A percentile compares a stretch with the other conserved stretches of the same genome.
Evolutionary conservation across 495 filamentous ascomycete species (phyloP).

Genomic region (Talaromyces thailandensis): DNA sequence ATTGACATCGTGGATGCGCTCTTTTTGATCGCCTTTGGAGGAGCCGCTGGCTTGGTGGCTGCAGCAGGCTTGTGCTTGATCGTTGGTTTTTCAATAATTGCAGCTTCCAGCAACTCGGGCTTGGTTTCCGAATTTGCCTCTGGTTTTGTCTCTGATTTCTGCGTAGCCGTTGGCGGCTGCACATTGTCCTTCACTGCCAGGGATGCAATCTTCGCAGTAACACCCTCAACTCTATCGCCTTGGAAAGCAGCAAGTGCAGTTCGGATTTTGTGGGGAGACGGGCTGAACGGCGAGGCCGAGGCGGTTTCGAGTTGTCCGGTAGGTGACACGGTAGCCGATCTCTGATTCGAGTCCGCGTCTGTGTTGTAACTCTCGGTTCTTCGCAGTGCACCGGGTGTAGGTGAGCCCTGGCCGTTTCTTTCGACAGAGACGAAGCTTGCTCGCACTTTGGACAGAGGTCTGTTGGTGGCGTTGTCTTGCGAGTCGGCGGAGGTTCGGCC

Average conservation of each 20-base stretch:
- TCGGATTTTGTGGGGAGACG: slow-evolving; percentile 7
- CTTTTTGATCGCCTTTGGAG: slow-evolving; percentile 29
- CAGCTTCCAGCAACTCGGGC: not conserved
- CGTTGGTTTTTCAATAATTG: slow-evolving; percentile 1
- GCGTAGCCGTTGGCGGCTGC: not conserved
- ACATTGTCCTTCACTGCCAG: not conserved
- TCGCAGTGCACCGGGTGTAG: slow-evolving; percentile 4
- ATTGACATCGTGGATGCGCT: slow-evolving; percentile 31
- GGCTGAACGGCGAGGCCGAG: not conserved
- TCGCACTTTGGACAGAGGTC: slow-evolving; percentile 68
- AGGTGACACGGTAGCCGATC: slow-evolving; percentile 5
- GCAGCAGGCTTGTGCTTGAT: slow-evolving; percentile 11
- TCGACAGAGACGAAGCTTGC: slow-evolving; percentile 81
- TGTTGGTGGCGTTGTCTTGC: slow-evolving; percentile 33
- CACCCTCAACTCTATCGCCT: slow-evolving; percentile 2
- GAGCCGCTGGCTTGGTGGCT: slow-evolving; percentile 14
- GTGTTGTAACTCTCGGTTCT: slow-evolving; percentile 4
- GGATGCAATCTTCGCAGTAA: not conserved
- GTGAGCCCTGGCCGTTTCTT: slow-evolving; percentile 17
- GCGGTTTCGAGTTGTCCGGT: slow-evolving; percentile 4
- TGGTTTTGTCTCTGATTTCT: not conserved
- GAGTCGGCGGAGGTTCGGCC: slow-evolving; percentile 60
- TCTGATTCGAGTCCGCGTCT: slow-evolving; percentile 3
- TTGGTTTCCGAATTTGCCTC: not conserved
- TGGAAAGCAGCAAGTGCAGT: slow-evolving; percentile 1